Conservation (phyloP, 441 rosid genomes). For the Pelargonium myrrhifolium region DNA sequence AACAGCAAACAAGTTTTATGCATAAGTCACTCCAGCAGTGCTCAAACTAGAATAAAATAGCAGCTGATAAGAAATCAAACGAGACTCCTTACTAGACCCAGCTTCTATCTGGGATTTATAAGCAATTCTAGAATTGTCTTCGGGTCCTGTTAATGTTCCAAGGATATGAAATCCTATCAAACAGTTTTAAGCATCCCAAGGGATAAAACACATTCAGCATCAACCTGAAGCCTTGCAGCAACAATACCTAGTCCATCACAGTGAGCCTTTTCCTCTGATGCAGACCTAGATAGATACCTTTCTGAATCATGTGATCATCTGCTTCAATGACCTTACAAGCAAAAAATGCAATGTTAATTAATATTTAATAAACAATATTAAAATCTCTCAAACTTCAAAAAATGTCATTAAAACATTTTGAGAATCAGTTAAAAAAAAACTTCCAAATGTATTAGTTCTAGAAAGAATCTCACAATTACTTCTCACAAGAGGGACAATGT, state of each 20-base stretch:
- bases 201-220: constrained; percentile 3
- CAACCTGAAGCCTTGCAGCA: background rate
- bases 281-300: background rate
- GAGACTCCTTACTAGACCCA: background rate
- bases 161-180: background rate
- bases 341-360: background rate
- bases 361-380: background rate
- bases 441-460: no score
- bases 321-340: background rate
- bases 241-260: background rate
- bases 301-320: background rate
- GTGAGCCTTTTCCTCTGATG: background rate
- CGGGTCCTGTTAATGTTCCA: background rate
- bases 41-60: constrained; percentile 1
- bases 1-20: background rate
- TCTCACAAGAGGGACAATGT: background rate
- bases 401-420: no score
- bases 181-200: background rate
- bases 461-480: no score
- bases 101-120: background rate
- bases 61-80: background rate
- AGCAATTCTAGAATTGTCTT: background rate
- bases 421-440: no score
- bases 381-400: no score
- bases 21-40: background rate